A percentile compares a stretch with the other conserved stretches of the same genome.
Evolutionary conservation across 805 yeast species (phyloP).

Genomic region (Metschnikowia gelsemii): DNA sequence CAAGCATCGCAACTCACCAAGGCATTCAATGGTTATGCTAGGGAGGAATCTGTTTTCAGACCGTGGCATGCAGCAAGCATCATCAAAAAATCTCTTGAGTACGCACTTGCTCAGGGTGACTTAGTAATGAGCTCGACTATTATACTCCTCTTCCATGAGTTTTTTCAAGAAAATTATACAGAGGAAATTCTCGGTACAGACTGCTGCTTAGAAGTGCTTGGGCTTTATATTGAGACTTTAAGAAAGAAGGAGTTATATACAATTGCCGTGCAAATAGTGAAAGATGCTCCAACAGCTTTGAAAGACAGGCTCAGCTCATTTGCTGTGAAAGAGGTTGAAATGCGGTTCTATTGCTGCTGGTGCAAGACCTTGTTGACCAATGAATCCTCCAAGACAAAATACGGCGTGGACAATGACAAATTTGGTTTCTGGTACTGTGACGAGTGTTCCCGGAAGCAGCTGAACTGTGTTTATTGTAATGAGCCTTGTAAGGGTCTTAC

Average conservation of each 20-base stretch:
- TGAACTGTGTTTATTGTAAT: conserved; percentile 75
- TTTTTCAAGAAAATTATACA: conserved; percentile 11
- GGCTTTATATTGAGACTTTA: conserved; percentile 54
- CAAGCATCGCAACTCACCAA: conserved; percentile 27
- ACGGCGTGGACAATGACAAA: conserved; percentile 22
- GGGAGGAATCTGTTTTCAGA: conserved; percentile 8
- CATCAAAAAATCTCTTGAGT: conserved; percentile 51
- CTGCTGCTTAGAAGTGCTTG: conserved; percentile 54
- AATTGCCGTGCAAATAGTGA: conserved; percentile 56
- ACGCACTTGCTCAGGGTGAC: conserved; percentile 63
- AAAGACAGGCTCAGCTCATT: conserved; percentile 29
- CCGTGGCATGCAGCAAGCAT: conserved; percentile 62
- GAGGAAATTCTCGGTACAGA: conserved; percentile 20
- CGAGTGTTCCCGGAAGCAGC: conserved; percentile 57
- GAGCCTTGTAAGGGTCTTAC: conserved; percentile 73
- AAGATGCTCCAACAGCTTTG: conserved; percentile 37
- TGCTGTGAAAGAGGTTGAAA: conserved; percentile 36
- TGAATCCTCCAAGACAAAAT: conserved; percentile 49
- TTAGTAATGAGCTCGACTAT: conserved; percentile 58
- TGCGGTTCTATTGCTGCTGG: conserved; percentile 55
- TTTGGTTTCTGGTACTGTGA: conserved; percentile 88
- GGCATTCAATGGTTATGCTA: conserved; percentile 20
- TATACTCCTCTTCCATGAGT: conserved; percentile 50
- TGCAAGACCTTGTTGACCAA: conserved; percentile 62
- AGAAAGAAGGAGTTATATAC: conserved; percentile 51